Evolutionary conservation across 2,329 filamentous ascomycete species (phyloP).

Genomic region (Byssoonygena ceratinophila): DNA sequence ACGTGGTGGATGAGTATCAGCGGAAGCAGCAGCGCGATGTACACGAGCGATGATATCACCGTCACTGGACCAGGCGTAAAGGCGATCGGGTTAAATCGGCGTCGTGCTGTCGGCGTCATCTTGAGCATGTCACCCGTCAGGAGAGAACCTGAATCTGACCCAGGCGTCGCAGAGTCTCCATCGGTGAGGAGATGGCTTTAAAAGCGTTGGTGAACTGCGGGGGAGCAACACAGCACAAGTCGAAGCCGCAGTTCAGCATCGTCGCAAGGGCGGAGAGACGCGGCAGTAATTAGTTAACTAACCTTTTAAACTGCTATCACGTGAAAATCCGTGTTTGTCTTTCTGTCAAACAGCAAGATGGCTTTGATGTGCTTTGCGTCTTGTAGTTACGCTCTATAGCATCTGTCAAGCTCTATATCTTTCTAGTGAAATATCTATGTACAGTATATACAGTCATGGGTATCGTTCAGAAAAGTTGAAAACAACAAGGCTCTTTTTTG

Average conservation of each 20-base stretch:
- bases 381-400: too few species aligned
- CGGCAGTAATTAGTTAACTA: too few species aligned
- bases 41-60: conserved; percentile 63
- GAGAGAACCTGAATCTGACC: neutral
- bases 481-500: neutral
- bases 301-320: neutral
- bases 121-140: neutral
- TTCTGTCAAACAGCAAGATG: neutral
- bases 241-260: too few species aligned
- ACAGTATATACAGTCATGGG: neutral
- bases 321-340: neutral
- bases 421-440: neutral
- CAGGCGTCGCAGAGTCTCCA: neutral
- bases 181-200: neutral
- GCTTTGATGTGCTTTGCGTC: too few species aligned
- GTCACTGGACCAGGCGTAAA: conserved; percentile 77
- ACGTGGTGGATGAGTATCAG: conserved; percentile 64
- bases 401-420: too few species aligned
- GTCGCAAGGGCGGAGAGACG: neutral
- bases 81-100: conserved; percentile 45
- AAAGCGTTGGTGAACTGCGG: neutral
- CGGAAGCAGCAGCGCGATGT: conserved; percentile 64
- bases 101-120: conserved; percentile 27
- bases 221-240: neutral
- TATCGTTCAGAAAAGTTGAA: neutral